Base-by-base conservation (phyloP, 345 rosid species). In the Pistacia integerrima region DNA sequence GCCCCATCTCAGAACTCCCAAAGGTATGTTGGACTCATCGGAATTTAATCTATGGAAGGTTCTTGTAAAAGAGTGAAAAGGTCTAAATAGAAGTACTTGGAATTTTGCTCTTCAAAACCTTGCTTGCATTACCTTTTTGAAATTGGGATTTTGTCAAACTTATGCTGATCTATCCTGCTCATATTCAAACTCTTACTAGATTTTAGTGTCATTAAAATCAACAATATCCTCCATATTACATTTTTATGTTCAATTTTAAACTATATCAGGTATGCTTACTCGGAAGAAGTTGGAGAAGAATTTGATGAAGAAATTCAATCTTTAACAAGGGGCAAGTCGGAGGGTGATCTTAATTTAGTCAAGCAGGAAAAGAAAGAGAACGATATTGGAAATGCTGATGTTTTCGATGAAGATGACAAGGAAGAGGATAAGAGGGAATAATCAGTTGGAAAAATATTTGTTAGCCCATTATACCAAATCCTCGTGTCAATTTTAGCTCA, bases 1-100 rank as follows among this genome's bases (percentile, higher is more conserved):
- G 97, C 97, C 62, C 98, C 99, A 63, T 93, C 98, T 72, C 92
- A 89, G 78, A 96, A 86, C 79, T 90, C 98, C 74, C 97, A 91
- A 83, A 82, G 99, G 99, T 96, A 75, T 14, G 72, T 16, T 75
- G 1, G 66, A 14, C 33, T 33, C 9, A 41, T 58, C 2, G 2
- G 52, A 76, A 33, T 49, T 79, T 69, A 55, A 48, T 67, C 1
- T 16, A 30, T 49, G 61, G 46, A 17, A 4, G 16, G 13, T 52
- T 7, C 5, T 5, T 8, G 25, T 28, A 6, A 41, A 51, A 12
- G 46, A 46, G 62, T 48, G 35, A 51, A 73, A 59, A 25, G 44
- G 52, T 25, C 44, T 61, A 22, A 72, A 17, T 17, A 25, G 51
- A 8, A 8, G 11, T 55, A n/a, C 46, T 69, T 16, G 60, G n/a